Base-by-base conservation (phyloP, 2,329 filamentous ascomycete species). In the Pezicula carpinea region DNA sequence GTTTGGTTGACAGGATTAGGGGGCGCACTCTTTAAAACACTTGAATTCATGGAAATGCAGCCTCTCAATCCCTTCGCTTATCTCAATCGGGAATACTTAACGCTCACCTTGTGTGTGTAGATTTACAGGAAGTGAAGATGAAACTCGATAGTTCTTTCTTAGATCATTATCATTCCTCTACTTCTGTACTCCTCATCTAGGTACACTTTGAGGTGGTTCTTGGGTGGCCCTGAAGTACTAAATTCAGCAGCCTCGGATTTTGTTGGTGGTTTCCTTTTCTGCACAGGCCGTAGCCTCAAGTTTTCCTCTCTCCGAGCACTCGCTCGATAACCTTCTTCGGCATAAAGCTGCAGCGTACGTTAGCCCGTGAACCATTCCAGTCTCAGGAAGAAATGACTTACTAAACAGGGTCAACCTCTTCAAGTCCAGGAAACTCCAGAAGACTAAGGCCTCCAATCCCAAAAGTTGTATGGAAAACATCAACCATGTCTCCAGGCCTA, bases 381-480 rank as follows among this genome's bases (percentile, higher is more conserved):
- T 13, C 38, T 44, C 18, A 14, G 26, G 35, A 35, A 3, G 47
- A 17, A 23, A 29, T 23, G 15, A 68, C 75, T 72, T 71, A 87
- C 83, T 97, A 99, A 38, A 89, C 80, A 26, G 93, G 88, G 65
- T 99, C 88, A 44, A 99, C 85, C 50, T 85, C 82, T 58, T 85
- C 77, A 36, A 96, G 69, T 1, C 83, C 89, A 6, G 86, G 81
- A 60, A 87, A 88, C 10, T 82, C 82, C 22, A 97, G 70, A 47
- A 99, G 75, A 64, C 90, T 95, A 56, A 99, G 70, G 2, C 93
- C 93, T 17, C 91, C 87, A 53, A 96, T 70, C 19, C 89, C 90
- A 65, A 99, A 99, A 44, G 83, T 73, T 0, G 93, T 97, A 64
- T 99, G 93, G 73, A 95, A 99, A 29, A 99, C 91, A 71, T 99